Conservation (phyloP, 2,329 filamentous ascomycete genomes). For the Pseudocercospora musae region DNA sequence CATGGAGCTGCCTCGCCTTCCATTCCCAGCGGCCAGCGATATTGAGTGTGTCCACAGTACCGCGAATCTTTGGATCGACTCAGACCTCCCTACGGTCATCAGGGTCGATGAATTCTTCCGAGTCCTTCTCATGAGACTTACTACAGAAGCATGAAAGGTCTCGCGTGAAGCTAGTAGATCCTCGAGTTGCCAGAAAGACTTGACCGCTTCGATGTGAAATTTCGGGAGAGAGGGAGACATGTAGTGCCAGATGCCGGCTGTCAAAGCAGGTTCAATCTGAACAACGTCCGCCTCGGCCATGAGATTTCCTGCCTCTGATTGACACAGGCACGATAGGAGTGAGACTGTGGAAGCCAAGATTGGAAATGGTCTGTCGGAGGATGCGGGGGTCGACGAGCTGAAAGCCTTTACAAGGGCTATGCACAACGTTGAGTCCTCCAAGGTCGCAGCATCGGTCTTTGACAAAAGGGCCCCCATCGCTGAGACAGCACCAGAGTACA, state of each 20-base stretch:
- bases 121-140: slow-evolving; percentile 8
- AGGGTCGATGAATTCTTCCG: neutral
- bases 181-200: slow-evolving; percentile 82
- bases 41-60: slow-evolving; percentile 78
- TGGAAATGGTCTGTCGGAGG: slow-evolving; percentile 18
- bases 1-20: slow-evolving; percentile 31
- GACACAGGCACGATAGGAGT: slow-evolving; percentile 14
- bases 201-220: slow-evolving; percentile 89
- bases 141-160: slow-evolving; percentile 22
- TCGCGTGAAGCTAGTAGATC: slow-evolving; percentile 20
- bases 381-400: neutral
- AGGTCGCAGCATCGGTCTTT: neutral
- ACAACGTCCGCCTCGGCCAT: slow-evolving; percentile 48
- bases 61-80: slow-evolving; percentile 66
- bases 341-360: slow-evolving; percentile 24
- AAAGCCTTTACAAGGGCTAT: slow-evolving; percentile 1
- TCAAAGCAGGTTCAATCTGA: slow-evolving; percentile 64
- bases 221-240: slow-evolving; percentile 81
- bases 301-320: slow-evolving; percentile 1
- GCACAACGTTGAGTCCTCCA: neutral
- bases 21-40: slow-evolving; percentile 25
- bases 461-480: neutral
- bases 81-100: slow-evolving; percentile 31
- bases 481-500: neutral
- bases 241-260: slow-evolving; percentile 73